A percentile compares a stretch with the other conserved stretches of the same genome.
These are phyloP conservation scores for Ascochyta rabiei DNA, from an alignment of 2,329 filamentous ascomycete species.

Conservation along the genomic window DNA sequence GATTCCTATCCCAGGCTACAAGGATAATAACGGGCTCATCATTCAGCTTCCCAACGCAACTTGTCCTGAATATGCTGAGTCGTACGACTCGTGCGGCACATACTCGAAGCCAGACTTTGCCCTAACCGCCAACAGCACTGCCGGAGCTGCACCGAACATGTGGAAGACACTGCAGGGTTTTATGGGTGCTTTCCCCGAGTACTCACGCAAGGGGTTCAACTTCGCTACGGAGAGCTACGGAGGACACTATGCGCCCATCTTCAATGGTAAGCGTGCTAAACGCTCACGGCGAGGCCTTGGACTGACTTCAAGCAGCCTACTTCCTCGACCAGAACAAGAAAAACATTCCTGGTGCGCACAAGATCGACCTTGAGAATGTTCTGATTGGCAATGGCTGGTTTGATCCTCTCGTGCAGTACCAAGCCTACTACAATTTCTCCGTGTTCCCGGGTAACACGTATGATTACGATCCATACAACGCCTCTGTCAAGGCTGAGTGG, in stretches of 20 bases:
- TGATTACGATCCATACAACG: slow-evolving; percentile 60
- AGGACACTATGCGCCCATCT: slow-evolving; percentile 64
- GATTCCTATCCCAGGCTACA: slow-evolving; percentile 51
- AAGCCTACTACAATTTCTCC: slow-evolving; percentile 64
- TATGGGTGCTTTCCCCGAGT: slow-evolving; percentile 63
- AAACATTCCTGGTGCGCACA: slow-evolving; percentile 51
- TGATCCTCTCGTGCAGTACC: slow-evolving; percentile 62
- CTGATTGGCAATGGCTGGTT: slow-evolving; percentile 66
- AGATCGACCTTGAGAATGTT: slow-evolving; percentile 58
- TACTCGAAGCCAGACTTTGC: slow-evolving; percentile 59
- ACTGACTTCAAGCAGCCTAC: slow-evolving; percentile 40
- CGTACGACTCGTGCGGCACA: slow-evolving; percentile 58
- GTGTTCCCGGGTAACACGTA: slow-evolving; percentile 64
- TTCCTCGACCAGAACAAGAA: slow-evolving; percentile 56
- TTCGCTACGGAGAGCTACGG: slow-evolving; percentile 65
- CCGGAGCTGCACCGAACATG: slow-evolving; percentile 62
- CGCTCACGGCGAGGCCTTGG: background rate
- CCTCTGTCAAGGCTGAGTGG: slow-evolving; percentile 56
- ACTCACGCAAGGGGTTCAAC: slow-evolving; percentile 56
- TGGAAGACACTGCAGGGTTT: slow-evolving; percentile 68
- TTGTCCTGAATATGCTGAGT: slow-evolving; percentile 58
- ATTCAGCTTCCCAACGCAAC: slow-evolving; percentile 54
- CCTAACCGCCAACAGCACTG: slow-evolving; percentile 60
- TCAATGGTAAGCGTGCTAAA: slow-evolving; percentile 46
- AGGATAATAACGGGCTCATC: slow-evolving; percentile 44